A percentile compares a stretch with the other conserved stretches of the same genome.
These are phyloP conservation scores for Suillus bovinus DNA, from an alignment of 768 basidiomycete genomes.

Conservation along the genomic window DNA sequence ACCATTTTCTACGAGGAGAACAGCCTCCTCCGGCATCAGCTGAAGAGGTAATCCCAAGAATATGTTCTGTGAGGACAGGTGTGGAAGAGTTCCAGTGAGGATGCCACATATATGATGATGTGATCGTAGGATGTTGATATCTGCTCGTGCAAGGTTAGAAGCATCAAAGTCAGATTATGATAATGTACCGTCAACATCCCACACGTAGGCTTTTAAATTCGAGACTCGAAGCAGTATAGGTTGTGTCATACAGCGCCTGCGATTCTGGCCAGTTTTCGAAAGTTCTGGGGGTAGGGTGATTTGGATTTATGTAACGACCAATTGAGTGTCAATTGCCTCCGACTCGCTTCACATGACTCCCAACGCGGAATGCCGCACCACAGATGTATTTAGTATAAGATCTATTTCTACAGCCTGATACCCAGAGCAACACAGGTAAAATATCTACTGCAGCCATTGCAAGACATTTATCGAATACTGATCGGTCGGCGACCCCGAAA, in stretches of 20 bases:
- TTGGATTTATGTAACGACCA: no score
- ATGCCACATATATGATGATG: conserved; percentile 83
- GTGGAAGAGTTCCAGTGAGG: conserved; percentile 88
- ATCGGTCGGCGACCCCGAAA: not conserved
- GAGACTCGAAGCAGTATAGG: conserved; percentile 68
- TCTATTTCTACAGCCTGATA: not conserved
- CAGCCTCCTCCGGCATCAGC: conserved; percentile 90
- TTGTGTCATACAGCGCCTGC: conserved; percentile 8
- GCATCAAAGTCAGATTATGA: not conserved
- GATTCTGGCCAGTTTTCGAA: not conserved
- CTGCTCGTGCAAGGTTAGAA: conserved; percentile 40
- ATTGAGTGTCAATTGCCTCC: no score
- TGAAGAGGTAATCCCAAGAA: conserved; percentile 92
- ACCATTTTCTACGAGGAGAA: conserved; percentile 85
- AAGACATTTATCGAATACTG: not conserved
- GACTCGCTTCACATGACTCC: conserved; percentile 13
- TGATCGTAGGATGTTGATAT: conserved; percentile 77
- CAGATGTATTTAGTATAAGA: conserved; percentile 13
- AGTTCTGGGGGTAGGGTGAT: no score
- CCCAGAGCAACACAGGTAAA: not conserved
- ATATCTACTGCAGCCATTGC: not conserved
- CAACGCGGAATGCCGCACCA: conserved; percentile 3
- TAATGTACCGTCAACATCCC: conserved; percentile 75
- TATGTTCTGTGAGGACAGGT: conserved; percentile 93
- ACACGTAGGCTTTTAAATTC: conserved; percentile 82